phyloP scores from a whole-genome alignment of 73 alveolate genomes.

The Loxodes magnus region DNA sequence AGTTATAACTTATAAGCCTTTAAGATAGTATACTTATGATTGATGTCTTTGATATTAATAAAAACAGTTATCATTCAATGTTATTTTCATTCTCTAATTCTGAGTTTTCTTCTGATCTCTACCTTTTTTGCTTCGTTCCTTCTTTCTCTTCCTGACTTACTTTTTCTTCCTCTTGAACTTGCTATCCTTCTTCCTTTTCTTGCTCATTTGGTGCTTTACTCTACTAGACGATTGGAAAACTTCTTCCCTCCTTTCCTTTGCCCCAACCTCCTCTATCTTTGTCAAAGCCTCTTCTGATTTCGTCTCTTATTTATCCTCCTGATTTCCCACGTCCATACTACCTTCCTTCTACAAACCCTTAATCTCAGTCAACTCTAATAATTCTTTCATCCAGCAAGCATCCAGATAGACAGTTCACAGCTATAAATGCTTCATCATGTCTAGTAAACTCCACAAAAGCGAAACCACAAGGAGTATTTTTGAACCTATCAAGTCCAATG shows the following conservation, averaged over 20 bases:
- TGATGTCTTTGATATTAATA: no score
- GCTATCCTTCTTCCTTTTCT: no score
- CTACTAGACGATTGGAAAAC: no score
- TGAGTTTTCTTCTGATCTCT: no score
- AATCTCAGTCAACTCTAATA: constrained; percentile 95
- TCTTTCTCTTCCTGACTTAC: no score
- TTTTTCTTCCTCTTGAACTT: no score
- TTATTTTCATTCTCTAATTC: no score
- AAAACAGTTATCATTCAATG: no score
- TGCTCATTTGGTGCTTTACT: no score
- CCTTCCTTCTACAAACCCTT: constrained; percentile 94
- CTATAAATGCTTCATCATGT: constrained; percentile 72
- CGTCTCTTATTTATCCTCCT: constrained; percentile 48
- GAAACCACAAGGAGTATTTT: constrained; percentile 92
- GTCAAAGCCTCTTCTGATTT: constrained; percentile 2
- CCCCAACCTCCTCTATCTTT: constrained; percentile 9
- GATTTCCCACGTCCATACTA: constrained; percentile 96
- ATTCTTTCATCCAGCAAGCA: constrained; percentile 78
- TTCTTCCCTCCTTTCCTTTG: constrained; percentile 12
- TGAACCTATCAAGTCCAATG: constrained; percentile 80
- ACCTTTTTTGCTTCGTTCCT: no score
- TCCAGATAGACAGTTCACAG: constrained; percentile 56
- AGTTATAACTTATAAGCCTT: no score
- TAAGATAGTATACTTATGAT: no score
- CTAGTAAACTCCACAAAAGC: constrained; percentile 93